These are phyloP conservation scores for Comarum palustre DNA, from an alignment of 306 rosid genomes.

Conservation along the genomic window DNA sequence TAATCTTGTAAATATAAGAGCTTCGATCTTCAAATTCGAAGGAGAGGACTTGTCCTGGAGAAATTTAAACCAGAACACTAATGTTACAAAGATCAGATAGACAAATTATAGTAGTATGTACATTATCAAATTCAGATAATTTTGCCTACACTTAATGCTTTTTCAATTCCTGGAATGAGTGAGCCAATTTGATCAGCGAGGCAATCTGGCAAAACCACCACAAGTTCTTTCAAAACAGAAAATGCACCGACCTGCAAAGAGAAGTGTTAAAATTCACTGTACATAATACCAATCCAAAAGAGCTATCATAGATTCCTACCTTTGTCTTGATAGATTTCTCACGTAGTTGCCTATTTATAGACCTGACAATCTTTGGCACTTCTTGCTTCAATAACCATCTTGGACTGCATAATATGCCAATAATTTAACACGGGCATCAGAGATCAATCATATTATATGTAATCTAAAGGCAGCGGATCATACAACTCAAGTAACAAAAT, in stretches of 20 bases:
- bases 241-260: slow-evolving; percentile 87
- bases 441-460: not conserved
- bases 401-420: slow-evolving; percentile 66
- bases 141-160: slow-evolving; percentile 76
- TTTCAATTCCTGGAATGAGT: slow-evolving; percentile 97
- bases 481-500: not conserved
- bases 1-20: slow-evolving; percentile 82
- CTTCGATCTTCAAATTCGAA: slow-evolving; percentile 97
- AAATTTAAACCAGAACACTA: not conserved
- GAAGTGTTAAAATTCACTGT: slow-evolving; percentile 7
- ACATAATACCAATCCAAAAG: slow-evolving; percentile 6
- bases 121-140: slow-evolving; percentile 11
- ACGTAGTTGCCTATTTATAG: slow-evolving; percentile 91
- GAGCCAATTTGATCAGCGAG: slow-evolving; percentile 97
- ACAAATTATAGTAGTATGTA: not conserved
- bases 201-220: slow-evolving; percentile 95
- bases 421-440: slow-evolving; percentile 3
- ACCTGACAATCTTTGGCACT: slow-evolving; percentile 80
- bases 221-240: slow-evolving; percentile 95
- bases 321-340: slow-evolving; percentile 98
- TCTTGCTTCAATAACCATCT: slow-evolving; percentile 97
- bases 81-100: slow-evolving; percentile 16
- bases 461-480: slow-evolving; percentile 8
- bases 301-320: slow-evolving; percentile 41
- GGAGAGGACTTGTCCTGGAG: slow-evolving; percentile 91